These are phyloP conservation scores for Aspergillus sp. DNA, from an alignment of 2,329 filamentous ascomycete species.

Conservation along the genomic window DNA sequence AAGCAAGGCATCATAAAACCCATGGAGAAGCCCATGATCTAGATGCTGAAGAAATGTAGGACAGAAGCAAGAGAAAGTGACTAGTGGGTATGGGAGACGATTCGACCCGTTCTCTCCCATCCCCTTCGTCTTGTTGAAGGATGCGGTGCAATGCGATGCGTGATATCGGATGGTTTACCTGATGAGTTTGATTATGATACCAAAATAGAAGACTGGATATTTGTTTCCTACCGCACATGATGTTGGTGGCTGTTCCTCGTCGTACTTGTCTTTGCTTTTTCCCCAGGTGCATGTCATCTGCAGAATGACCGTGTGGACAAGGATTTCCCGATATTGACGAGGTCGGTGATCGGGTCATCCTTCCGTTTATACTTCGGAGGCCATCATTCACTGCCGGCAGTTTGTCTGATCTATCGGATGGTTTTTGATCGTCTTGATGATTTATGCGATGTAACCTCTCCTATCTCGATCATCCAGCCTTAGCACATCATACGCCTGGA, in stretches of 20 bases:
- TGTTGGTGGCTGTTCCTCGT: too few relatives aligned
- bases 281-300: too few relatives aligned
- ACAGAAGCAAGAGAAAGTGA: background rate
- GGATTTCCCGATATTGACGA: background rate
- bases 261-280: too few relatives aligned
- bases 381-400: too few relatives aligned
- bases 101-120: too few relatives aligned
- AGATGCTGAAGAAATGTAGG: slow-evolving; percentile 12
- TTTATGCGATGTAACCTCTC: background rate
- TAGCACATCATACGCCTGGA: background rate
- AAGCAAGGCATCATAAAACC: slow-evolving; percentile 89
- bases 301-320: background rate
- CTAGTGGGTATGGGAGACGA: too few relatives aligned
- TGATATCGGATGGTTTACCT: background rate
- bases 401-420: background rate
- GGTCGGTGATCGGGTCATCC: background rate
- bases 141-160: background rate
- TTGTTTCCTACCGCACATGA: too few relatives aligned
- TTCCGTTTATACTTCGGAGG: background rate
- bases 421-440: background rate
- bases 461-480: background rate
- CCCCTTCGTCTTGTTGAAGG: too few relatives aligned
- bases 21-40: slow-evolving; percentile 72
- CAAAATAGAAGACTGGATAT: background rate
- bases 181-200: background rate